phyloP scores from a whole-genome alignment of 805 yeast genomes.

The Brettanomyces sp. region DNA sequence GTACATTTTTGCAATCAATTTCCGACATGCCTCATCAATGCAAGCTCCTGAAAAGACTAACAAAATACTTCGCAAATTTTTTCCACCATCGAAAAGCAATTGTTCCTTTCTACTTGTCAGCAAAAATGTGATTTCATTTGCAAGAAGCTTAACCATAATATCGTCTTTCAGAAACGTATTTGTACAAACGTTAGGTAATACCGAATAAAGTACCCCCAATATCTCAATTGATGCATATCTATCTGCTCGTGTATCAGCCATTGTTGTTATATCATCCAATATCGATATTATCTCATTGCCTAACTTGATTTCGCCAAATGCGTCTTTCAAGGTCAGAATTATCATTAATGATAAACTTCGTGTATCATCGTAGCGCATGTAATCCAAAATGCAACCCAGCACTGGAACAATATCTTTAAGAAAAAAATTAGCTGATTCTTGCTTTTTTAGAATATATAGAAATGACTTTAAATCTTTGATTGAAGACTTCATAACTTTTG shows the following conservation, averaged over 20 bases:
- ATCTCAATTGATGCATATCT: conserved; percentile 8
- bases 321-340: conserved; percentile 1
- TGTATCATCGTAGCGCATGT: conserved; percentile 3
- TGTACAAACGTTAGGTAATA: conserved; percentile 9
- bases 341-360: conserved; percentile 3
- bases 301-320: not conserved
- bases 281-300: not conserved
- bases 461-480: not conserved
- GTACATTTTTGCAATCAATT: conserved; percentile 37
- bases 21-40: conserved; percentile 40
- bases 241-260: conserved; percentile 7
- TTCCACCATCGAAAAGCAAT: conserved; percentile 3
- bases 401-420: conserved; percentile 1
- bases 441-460: not conserved
- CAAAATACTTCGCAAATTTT: conserved; percentile 17
- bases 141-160: conserved; percentile 11
- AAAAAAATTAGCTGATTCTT: not conserved
- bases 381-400: conserved; percentile 2
- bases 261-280: conserved; percentile 11
- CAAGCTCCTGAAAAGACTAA: conserved; percentile 36
- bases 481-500: not conserved
- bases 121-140: conserved; percentile 15
- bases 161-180: conserved; percentile 12
- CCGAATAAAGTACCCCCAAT: conserved; percentile 15
- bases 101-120: conserved; percentile 2